phyloP scores from a whole-genome alignment of 768 basidiomycete species.

The Cystofilobasidium macerans region DNA sequence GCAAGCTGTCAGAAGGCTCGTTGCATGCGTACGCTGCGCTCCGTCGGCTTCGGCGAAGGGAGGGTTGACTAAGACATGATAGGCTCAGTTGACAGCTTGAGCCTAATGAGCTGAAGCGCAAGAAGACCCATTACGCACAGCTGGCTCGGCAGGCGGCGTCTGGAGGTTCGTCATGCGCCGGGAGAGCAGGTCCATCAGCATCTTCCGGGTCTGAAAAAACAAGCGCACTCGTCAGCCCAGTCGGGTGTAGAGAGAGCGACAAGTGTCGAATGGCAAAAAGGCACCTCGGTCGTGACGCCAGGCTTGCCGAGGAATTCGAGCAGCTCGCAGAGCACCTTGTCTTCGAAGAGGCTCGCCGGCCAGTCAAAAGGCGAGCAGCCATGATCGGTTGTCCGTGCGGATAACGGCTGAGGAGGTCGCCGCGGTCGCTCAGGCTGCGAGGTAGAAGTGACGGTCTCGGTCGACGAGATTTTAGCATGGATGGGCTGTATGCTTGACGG shows the following conservation, averaged over 20 bases:
- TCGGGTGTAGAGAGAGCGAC: no score
- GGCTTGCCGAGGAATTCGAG: not conserved
- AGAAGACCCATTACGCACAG: not conserved
- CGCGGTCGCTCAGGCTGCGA: no score
- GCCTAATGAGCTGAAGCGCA: not conserved
- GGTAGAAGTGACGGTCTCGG: no score
- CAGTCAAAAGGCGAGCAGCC: not conserved
- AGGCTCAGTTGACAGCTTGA: no score
- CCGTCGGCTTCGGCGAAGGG: no score
- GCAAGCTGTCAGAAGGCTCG: not conserved
- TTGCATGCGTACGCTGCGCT: no score
- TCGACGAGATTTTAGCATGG: no score
- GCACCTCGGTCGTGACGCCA: not conserved
- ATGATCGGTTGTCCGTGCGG: no score
- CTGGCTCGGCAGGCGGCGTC: not conserved
- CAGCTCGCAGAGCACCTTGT: constrained; percentile 13
- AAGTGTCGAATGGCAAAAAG: no score
- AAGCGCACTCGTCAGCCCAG: not conserved
- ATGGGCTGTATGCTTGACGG: no score
- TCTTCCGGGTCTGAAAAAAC: not conserved
- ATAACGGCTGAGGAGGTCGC: no score
- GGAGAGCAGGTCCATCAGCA: constrained; percentile 5
- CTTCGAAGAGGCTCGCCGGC: constrained; percentile 7
- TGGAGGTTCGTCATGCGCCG: not conserved
- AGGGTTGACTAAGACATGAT: no score